Base-by-base conservation (phyloP, 2,329 filamentous ascomycete genomes). In the Diatrype stigma region DNA sequence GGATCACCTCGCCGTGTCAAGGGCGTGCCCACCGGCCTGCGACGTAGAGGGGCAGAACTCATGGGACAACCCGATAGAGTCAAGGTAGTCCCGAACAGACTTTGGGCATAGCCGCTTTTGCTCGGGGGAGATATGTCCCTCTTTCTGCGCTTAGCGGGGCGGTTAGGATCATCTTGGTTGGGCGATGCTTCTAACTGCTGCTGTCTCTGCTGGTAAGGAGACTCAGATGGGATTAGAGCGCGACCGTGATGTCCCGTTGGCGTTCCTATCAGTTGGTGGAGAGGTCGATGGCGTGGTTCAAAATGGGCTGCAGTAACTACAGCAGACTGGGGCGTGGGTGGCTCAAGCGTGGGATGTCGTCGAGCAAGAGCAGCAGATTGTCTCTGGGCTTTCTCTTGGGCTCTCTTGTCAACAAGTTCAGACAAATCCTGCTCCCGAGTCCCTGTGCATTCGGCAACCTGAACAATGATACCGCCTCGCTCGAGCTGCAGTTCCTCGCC, bases 401-500 rank as follows among this genome's bases (percentile, higher is more conserved):
- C 73, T 51, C 82, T 81, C 68, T 87, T 91, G 55, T 89, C 85
- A 44, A 94, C 72, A 26, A 96, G 69, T 26, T 85, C 84, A 0
- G 87, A 84, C 23, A 96, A 67, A 61, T 96, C 90, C 47, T 93
- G 91, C 58, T 93, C 80, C 2, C 80, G 84, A 32, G 77, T 80
- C 7, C 86, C 89, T n/a, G 88, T 74, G 37, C 79, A 81, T 51
- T 96, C 90, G 22, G 81, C 81, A 2, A 96, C 89, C 68, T 96
- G 85, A 11, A 96, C 87, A 51, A 95, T 78, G 26, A 89, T 80
- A 1, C 83, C 83, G 45, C 85, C 86, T 46, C 85, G 81, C 59
- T 96, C 90, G 48, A 96, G 74, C 51, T 84, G 78, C 48, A 96
- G 67, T 68, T 96, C 90, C 54, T 96, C 89, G 6, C 91, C 92